Evolutionary conservation across 2,329 filamentous ascomycete species (phyloP).

Genomic region (Ceratocystis variospora): DNA sequence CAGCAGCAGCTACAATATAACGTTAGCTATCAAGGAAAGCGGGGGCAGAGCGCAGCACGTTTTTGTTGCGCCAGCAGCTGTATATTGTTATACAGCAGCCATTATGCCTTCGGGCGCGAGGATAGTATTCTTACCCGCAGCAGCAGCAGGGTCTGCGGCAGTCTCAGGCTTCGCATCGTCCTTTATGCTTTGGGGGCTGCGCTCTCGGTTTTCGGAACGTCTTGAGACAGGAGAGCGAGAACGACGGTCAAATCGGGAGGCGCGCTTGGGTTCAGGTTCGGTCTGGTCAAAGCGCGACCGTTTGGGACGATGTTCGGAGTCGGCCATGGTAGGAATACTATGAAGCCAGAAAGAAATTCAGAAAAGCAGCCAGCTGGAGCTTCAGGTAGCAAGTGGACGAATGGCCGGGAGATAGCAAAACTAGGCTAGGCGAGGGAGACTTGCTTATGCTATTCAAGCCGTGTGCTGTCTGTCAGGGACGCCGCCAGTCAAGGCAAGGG

Average conservation of each 20-base stretch:
- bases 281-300: conserved; percentile 91
- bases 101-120: too few species aligned
- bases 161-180: conserved; percentile 9
- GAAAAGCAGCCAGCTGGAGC: not conserved
- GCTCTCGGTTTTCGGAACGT: conserved; percentile 57
- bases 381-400: not conserved
- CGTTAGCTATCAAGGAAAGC: not conserved
- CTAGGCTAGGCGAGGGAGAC: not conserved
- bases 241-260: conserved; percentile 79
- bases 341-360: not conserved
- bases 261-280: conserved; percentile 61
- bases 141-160: conserved; percentile 54
- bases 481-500: too few species aligned
- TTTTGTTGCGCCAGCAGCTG: too few species aligned
- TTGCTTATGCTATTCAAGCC: too few species aligned
- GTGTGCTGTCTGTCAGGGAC: too few species aligned
- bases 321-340: conserved; percentile 42
- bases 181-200: conserved; percentile 46
- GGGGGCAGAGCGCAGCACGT: not conserved
- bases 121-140: conserved; percentile 47
- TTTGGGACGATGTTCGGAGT: conserved; percentile 62
- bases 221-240: conserved; percentile 67
- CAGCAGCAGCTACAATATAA: conserved; percentile 55
- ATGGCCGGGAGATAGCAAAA: too few species aligned
- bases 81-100: too few species aligned